Conservation (phyloP, 768 basidiomycete species). For the Serendipita vermifera region DNA sequence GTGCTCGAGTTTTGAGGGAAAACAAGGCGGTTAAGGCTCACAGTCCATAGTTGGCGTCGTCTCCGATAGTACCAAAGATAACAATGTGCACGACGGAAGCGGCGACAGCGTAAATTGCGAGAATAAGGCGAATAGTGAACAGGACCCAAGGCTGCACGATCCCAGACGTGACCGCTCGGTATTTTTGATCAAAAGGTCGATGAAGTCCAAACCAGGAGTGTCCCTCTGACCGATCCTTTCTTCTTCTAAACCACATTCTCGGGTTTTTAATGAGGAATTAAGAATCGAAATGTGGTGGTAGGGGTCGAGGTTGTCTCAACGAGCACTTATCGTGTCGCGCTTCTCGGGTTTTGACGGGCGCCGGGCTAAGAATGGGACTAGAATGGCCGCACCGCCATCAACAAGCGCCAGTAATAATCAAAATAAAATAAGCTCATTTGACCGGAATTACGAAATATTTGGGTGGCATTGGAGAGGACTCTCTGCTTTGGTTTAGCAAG, state of each 20-base stretch:
- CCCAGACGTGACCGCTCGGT: constrained; percentile 37
- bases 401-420: too few species aligned
- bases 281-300: too few species aligned
- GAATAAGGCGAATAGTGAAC: constrained; percentile 31
- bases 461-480: too few species aligned
- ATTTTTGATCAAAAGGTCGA: constrained; percentile 29
- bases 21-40: constrained; percentile 13
- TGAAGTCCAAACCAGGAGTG: constrained; percentile 5
- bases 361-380: too few species aligned
- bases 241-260: not conserved
- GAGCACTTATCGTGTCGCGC: too few species aligned
- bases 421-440: too few species aligned
- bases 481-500: too few species aligned
- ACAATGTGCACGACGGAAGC: constrained; percentile 28
- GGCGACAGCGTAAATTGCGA: constrained; percentile 40
- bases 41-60: not conserved
- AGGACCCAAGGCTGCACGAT: constrained; percentile 34
- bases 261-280: too few species aligned
- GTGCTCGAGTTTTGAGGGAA: not conserved
- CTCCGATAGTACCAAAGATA: constrained; percentile 26
- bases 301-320: too few species aligned
- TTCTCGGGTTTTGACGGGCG: too few species aligned
- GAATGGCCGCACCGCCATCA: too few species aligned
- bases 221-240: not conserved
- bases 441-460: too few species aligned